Percentiles rank a stretch among this genome's conserved stretches.
Evolutionary conservation across 1,284 basidiomycete species (phyloP).

Genomic region (Cerioporus squamosus): DNA sequence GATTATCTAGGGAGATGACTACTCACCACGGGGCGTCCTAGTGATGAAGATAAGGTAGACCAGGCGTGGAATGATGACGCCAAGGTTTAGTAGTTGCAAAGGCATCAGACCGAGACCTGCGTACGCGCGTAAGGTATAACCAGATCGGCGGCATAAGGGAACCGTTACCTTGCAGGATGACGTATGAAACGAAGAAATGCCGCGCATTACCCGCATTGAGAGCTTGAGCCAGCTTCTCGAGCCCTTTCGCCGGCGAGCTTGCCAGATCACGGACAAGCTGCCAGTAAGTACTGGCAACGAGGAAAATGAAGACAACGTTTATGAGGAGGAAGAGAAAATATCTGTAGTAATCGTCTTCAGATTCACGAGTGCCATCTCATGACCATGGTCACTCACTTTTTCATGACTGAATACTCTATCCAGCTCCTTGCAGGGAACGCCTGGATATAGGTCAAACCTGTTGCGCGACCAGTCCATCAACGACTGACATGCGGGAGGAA

Average conservation of each 20-base stretch:
- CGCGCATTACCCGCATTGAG: constrained; percentile 78
- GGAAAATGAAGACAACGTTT: constrained; percentile 96
- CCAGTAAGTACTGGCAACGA: constrained; percentile 90
- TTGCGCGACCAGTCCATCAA: constrained; percentile 6
- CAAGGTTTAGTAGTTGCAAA: constrained; percentile 89
- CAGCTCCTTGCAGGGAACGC: constrained; percentile 89
- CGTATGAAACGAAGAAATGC: constrained; percentile 96
- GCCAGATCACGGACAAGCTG: constrained; percentile 87
- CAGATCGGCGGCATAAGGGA: no score
- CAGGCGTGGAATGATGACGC: constrained; percentile 78
- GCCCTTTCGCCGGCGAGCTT: constrained; percentile 86
- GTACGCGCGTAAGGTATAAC: background rate
- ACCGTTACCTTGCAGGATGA: constrained; percentile 82
- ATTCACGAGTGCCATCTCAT: no score
- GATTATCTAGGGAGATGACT: background rate
- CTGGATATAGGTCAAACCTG: constrained; percentile 86
- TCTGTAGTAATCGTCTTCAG: constrained; percentile 44
- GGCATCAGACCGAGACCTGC: constrained; percentile 92
- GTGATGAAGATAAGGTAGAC: constrained; percentile 77
- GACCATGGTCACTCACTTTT: constrained; percentile 65
- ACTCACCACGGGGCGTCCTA: constrained; percentile 82
- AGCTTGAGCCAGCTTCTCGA: constrained; percentile 86
- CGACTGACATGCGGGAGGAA: no score
- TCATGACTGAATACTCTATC: constrained; percentile 92
- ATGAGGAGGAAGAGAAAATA: constrained; percentile 94